These are phyloP conservation scores for Erythrophleum fordii DNA, from an alignment of 306 rosid species.

Conservation along the genomic window DNA sequence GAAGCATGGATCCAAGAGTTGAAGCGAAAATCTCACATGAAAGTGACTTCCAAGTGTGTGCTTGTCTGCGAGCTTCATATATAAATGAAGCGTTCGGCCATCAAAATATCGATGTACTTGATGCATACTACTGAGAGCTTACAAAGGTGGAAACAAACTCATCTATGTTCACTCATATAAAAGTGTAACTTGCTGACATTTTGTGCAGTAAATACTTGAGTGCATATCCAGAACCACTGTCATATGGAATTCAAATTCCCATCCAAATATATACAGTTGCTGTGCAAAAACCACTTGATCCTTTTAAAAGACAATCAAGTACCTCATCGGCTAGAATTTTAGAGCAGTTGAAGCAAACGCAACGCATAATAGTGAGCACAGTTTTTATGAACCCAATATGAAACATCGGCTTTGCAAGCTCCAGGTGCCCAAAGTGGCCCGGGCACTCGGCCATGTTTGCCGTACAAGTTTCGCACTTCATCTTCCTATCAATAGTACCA, in stretches of 20 bases:
- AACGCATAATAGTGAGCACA: conserved; percentile 79
- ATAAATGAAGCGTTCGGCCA: neutral
- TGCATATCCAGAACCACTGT: neutral
- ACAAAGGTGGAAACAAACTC: neutral
- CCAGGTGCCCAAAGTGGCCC: conserved; percentile 94
- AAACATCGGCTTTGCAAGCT: conserved; percentile 98
- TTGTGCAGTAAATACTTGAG: neutral
- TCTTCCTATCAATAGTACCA: conserved; percentile 89
- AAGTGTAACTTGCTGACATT: neutral
- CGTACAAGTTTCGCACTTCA: conserved; percentile 97
- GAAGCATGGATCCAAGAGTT: neutral
- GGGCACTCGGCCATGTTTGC: conserved; percentile 99
- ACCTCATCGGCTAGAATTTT: conserved; percentile 93
- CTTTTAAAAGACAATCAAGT: neutral
- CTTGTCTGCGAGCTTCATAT: neutral
- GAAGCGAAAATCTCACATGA: neutral
- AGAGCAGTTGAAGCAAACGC: conserved; percentile 96
- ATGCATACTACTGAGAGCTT: neutral
- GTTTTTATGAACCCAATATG: conserved; percentile 95
- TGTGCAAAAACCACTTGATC: neutral
- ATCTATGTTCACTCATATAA: neutral
- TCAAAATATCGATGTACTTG: neutral
- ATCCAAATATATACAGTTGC: neutral
- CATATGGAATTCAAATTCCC: neutral
- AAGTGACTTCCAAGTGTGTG: neutral